A percentile compares a stretch with the other conserved stretches of the same genome.
These are phyloP conservation scores for Citeromyces hawaiiensis DNA, from an alignment of 1,139 yeast species.

Conservation along the genomic window DNA sequence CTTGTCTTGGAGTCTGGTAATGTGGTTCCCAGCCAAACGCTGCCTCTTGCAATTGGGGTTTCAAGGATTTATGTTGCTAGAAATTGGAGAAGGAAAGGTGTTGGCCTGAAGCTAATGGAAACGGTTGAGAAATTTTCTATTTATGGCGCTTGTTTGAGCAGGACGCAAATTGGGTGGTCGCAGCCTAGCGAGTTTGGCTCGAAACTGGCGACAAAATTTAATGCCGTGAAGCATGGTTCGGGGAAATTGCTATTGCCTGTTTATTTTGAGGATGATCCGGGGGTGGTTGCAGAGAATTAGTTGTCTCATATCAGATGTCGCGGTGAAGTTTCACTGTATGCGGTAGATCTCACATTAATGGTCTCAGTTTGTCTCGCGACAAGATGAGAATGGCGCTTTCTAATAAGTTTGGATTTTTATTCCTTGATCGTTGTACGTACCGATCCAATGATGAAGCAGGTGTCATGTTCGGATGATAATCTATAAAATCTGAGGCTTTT, in stretches of 20 bases:
- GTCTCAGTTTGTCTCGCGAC: too few species aligned
- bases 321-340: too few species aligned
- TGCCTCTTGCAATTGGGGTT: slow-evolving; percentile 31
- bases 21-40: slow-evolving; percentile 23
- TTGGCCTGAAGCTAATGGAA: slow-evolving; percentile 30
- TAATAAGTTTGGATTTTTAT: too few species aligned
- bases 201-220: slow-evolving; percentile 34
- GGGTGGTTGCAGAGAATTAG: too few species aligned
- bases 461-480: too few species aligned
- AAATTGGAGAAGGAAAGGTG: slow-evolving; percentile 35
- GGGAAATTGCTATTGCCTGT: slow-evolving; percentile 40
- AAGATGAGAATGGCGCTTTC: too few species aligned
- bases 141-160: slow-evolving; percentile 34
- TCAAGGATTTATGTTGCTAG: slow-evolving; percentile 56
- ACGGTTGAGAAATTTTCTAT: slow-evolving; percentile 27
- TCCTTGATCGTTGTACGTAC: too few species aligned
- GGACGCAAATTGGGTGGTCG: slow-evolving; percentile 44
- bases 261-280: slow-evolving; percentile 20
- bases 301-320: too few species aligned
- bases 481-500: too few species aligned
- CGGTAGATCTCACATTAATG: too few species aligned
- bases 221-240: slow-evolving; percentile 34
- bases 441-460: too few species aligned
- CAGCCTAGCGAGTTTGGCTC: slow-evolving; percentile 61
- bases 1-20: slow-evolving; percentile 26